Conservation (phyloP, 176 grass and related monocot genomes). For the barley (Hordeum vulgare) region MorexV3_pseudomolecules_assembly NC_058524.1:94296620-94297119, state of each 20-base stretch:
- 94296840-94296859: neutral
- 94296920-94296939: conserved; percentile 44
- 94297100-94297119: conserved; percentile 95
- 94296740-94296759: conserved; percentile 99
- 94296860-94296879: conserved; percentile 20
- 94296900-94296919: conserved; percentile 50
- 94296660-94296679: conserved; percentile 5
- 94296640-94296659: neutral
- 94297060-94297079: conserved; percentile 55
- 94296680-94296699: conserved; percentile 26
- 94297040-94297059: conserved; percentile 56
- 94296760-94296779: conserved; percentile 89
- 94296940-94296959: conserved; percentile 37
- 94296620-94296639: conserved; percentile 20
- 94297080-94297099: conserved; percentile 86
- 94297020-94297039: neutral
- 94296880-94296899: conserved; percentile 70
- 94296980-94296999: neutral
- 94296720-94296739: conserved; percentile 96
- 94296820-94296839: conserved; percentile 18
- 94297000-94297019: neutral
- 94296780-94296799: conserved; percentile 87
- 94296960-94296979: neutral
- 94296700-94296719: conserved; percentile 96
- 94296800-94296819: conserved; percentile 91